phyloP scores from a whole-genome alignment of 2,329 filamentous ascomycete species.

The Talaromyces albobiverticillius region DNA sequence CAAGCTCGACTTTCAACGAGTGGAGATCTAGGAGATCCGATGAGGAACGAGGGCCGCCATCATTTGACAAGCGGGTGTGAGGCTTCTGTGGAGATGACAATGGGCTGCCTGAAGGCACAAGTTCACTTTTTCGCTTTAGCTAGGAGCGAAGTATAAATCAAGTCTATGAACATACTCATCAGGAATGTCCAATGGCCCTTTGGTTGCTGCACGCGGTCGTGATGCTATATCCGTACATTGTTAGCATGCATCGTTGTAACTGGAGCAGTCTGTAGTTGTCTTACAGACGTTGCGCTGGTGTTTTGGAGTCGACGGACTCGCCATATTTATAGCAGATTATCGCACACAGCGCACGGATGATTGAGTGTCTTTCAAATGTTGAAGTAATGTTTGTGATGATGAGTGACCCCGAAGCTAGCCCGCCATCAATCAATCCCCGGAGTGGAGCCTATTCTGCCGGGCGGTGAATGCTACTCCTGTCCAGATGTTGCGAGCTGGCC shows the following conservation, averaged over 20 bases:
- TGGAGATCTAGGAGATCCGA: slow-evolving; percentile 33
- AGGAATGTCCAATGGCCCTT: slow-evolving; percentile 68
- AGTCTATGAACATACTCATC: slow-evolving; percentile 61
- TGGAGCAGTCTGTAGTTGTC: slow-evolving; percentile 1
- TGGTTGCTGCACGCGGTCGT: slow-evolving; percentile 56
- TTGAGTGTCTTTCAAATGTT: background rate
- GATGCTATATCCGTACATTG: slow-evolving; percentile 29
- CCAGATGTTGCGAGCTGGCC: slow-evolving; percentile 28
- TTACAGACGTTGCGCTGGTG: slow-evolving; percentile 39
- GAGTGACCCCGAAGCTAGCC: background rate
- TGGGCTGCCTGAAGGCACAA: slow-evolving; percentile 19
- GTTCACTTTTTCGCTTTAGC: slow-evolving; percentile 25
- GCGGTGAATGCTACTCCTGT: slow-evolving; percentile 24
- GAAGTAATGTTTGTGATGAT: background rate
- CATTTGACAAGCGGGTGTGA: slow-evolving; percentile 18
- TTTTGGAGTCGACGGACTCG: slow-evolving; percentile 19
- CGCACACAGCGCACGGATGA: background rate
- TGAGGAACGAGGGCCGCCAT: slow-evolving; percentile 27
- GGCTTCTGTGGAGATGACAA: slow-evolving; percentile 13
- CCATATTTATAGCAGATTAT: slow-evolving; percentile 19
- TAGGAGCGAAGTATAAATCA: background rate
- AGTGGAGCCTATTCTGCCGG: slow-evolving; percentile 23
- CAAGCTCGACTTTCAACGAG: slow-evolving; percentile 12
- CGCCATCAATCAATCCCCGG: background rate
- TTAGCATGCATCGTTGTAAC: slow-evolving; percentile 9